A percentile compares a stretch with the other conserved stretches of the same genome.
phyloP scores from a whole-genome alignment of 2,329 filamentous ascomycete species.

The Falciphora oryzae region DNA sequence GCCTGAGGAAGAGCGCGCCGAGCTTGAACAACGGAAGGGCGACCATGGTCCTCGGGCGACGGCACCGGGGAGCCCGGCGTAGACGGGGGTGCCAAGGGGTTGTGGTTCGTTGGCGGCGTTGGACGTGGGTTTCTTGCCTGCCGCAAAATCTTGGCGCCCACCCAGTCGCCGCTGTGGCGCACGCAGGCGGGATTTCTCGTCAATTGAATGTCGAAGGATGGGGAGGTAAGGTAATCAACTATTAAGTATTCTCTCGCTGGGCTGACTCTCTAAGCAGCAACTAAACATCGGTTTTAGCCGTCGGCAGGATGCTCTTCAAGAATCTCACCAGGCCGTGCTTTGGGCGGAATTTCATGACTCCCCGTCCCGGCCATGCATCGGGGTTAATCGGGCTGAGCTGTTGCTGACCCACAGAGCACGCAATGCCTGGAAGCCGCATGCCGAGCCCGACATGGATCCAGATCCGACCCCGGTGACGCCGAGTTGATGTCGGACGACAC shows the following conservation, averaged over 20 bases:
- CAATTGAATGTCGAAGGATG: not conserved
- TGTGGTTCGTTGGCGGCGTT: not conserved
- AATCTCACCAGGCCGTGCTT: not conserved
- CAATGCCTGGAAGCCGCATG: not conserved
- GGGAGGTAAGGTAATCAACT: too few relatives aligned
- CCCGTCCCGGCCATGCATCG: not conserved
- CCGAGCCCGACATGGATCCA: not conserved
- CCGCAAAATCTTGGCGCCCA: not conserved
- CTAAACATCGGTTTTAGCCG: not conserved
- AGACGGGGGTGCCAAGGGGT: not conserved
- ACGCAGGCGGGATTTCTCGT: not conserved
- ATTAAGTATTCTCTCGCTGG: not conserved
- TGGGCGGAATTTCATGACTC: not conserved
- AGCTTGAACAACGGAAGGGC: constrained; percentile 63
- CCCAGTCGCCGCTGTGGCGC: not conserved
- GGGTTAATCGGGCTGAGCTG: not conserved
- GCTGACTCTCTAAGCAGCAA: not conserved
- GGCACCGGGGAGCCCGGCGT: not conserved
- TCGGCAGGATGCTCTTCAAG: not conserved
- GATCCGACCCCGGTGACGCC: not conserved
- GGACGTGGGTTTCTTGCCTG: not conserved
- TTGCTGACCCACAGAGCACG: not conserved
- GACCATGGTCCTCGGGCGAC: constrained; percentile 43
- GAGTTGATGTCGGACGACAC: too few relatives aligned
- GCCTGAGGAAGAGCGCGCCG: constrained; percentile 56